Conservation (phyloP, 345 rosid genomes). For the Sisymbrium altissimum region DNA sequence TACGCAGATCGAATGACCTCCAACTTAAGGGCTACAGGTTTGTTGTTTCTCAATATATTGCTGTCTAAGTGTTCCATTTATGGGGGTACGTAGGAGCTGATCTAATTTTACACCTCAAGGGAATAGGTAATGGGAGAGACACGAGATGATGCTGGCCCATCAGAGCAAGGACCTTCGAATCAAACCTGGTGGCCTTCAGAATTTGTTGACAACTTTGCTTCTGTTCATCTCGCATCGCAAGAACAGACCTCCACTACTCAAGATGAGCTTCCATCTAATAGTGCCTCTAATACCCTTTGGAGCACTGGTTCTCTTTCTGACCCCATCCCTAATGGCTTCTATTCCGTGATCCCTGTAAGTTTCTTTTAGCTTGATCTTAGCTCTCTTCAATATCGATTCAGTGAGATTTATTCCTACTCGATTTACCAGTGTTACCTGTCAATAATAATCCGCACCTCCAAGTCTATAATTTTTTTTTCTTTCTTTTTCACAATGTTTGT, state of each 20-base stretch:
- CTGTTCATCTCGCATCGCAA: constrained; percentile 69
- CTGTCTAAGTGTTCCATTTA: constrained; percentile 39
- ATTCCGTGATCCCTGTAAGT: constrained; percentile 72
- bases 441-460: neutral
- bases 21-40: constrained; percentile 39
- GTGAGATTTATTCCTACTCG: neutral
- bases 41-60: constrained; percentile 31
- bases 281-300: constrained; percentile 89
- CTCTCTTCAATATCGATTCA: neutral
- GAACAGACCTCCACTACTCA: constrained; percentile 55
- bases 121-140: constrained; percentile 74
- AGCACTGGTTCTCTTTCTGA: constrained; percentile 80
- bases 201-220: constrained; percentile 66
- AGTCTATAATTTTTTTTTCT: neutral
- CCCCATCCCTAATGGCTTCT: constrained; percentile 87
- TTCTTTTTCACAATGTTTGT: neutral
- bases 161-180: constrained; percentile 67
- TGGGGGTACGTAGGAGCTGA: constrained; percentile 64
- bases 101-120: constrained; percentile 60
- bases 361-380: constrained; percentile 5
- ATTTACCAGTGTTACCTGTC: constrained; percentile 2
- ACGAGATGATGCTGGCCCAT: constrained; percentile 63
- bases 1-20: constrained; percentile 53
- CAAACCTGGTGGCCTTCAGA: constrained; percentile 90
- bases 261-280: constrained; percentile 58